Evolutionary conservation across 768 basidiomycete species (phyloP), one percentile per base, ranked within the genome.

Genomic region (Chalciporus pseudorubinellus): DNA sequence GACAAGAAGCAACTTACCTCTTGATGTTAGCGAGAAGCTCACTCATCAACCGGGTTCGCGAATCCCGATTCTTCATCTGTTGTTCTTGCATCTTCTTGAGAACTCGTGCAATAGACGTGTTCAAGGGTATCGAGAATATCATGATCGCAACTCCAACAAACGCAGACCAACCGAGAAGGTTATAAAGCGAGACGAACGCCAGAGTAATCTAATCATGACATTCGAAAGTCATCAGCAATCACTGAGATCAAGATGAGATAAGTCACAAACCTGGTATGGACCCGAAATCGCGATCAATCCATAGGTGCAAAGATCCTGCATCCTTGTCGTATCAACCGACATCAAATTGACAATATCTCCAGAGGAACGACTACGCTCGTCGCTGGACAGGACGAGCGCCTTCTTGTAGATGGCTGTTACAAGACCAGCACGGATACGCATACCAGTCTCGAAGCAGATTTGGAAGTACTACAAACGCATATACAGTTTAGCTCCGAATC

Each of bases 311-410:
- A 92, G 74, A 52, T 93, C 90, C 58, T 92, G 89, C 39, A 93
- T 69, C 31, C 88, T 74, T 13, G 80, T 84, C 0, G 91, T 82
- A 57, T 93, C 91, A 13, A 95, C 92, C 8, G 86, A 87, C 87
- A 95, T 94, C 28, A 95, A 70, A 64, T 97, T 98, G 56, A 97
- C 92, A 31, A 97, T 94, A 64, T 97, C 94, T 1, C 95, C 95
- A 0, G 90, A 83, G 0, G 89, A 80, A 38, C 91, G 82, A 10
- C 80, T 78, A 5, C 88, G 82, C 61, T 92, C 93, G 51, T 92
- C 89, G 59, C 87, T 93, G 2, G 89, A 91, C 9, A 98, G 79
- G 4, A 91, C 77, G 19, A 98, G 75, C 0, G 92, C 80, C 66
- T 98, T 97, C 44, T 83, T 73, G 72, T 95, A 98, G 46, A 97